Evolutionary conservation across 148 eudicot genomes (phyloP).

Genomic region (Camellia japonica): DNA sequence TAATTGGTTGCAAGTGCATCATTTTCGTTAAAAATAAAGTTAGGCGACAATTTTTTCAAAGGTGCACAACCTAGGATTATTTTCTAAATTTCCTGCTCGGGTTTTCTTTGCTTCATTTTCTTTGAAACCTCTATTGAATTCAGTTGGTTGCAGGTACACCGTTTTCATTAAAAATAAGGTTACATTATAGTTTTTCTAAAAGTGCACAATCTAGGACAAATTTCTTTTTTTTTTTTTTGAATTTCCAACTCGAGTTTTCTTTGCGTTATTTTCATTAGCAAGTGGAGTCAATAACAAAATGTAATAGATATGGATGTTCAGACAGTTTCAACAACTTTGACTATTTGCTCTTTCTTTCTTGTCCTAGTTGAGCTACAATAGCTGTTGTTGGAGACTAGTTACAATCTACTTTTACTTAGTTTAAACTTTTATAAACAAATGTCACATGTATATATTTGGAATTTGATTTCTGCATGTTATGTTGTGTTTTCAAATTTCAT

Average conservation of each 20-base stretch:
- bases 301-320: slow-evolving; percentile 2
- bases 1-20: background rate
- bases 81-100: background rate
- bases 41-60: too few species aligned
- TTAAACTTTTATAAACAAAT: slow-evolving; percentile 6
- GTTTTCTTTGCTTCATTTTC: background rate
- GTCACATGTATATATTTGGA: slow-evolving; percentile 17
- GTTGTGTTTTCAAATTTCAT: background rate
- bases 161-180: background rate
- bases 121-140: background rate
- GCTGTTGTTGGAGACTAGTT: background rate
- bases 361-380: slow-evolving; percentile 20
- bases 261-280: slow-evolving; percentile 12
- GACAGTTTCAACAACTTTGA: slow-evolving; percentile 1
- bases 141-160: background rate
- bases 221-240: background rate
- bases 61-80: background rate
- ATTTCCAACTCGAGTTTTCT: background rate
- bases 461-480: slow-evolving; percentile 11
- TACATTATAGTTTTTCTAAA: too few species aligned
- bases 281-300: slow-evolving; percentile 8
- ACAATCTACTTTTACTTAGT: slow-evolving; percentile 13
- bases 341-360: background rate
- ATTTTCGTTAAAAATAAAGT: too few species aligned
- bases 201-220: background rate